Evolutionary conservation across 1,284 basidiomycete species (phyloP).

Genomic region (Ceratobasidium sp.): DNA sequence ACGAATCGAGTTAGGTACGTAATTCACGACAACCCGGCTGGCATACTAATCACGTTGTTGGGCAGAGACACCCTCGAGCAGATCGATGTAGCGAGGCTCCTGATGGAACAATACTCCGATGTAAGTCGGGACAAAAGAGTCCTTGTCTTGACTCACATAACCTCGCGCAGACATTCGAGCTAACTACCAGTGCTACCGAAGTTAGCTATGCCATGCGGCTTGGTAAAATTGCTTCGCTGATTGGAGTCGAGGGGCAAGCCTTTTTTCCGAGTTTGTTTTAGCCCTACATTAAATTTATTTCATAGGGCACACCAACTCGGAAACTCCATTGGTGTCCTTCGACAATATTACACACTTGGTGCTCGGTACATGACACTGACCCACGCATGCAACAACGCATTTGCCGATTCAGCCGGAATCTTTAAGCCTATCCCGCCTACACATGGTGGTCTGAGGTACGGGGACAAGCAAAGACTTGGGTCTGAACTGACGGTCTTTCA

Average conservation of each 20-base stretch:
- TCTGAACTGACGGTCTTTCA: slow-evolving; percentile 51
- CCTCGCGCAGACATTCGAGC: slow-evolving; percentile 70
- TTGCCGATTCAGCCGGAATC: slow-evolving; percentile 86
- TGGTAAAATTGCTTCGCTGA: slow-evolving; percentile 84
- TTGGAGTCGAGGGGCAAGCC: slow-evolving; percentile 87
- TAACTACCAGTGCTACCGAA: slow-evolving; percentile 68
- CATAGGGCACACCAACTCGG: slow-evolving; percentile 86
- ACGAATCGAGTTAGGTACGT: slow-evolving; percentile 79
- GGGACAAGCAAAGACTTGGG: not conserved
- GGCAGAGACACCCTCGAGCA: slow-evolving; percentile 89
- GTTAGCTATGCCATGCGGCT: slow-evolving; percentile 69
- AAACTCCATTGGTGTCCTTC: slow-evolving; percentile 83
- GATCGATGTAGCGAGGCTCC: slow-evolving; percentile 81
- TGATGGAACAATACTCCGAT: slow-evolving; percentile 84
- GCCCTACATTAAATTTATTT: slow-evolving; percentile 2
- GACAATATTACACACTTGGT: slow-evolving; percentile 84
- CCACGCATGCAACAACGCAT: slow-evolving; percentile 90
- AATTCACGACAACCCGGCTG: not conserved
- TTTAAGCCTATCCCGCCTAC: slow-evolving; percentile 63
- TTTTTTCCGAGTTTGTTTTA: not conserved
- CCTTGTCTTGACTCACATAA: not conserved
- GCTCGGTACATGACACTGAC: slow-evolving; percentile 91
- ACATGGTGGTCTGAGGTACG: slow-evolving; percentile 73
- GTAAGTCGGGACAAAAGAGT: slow-evolving; percentile 56
- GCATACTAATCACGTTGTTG: not conserved